Base-by-base conservation (phyloP, 2,329 filamentous ascomycete species). In the Chrysosporium keratinophilum region DNA sequence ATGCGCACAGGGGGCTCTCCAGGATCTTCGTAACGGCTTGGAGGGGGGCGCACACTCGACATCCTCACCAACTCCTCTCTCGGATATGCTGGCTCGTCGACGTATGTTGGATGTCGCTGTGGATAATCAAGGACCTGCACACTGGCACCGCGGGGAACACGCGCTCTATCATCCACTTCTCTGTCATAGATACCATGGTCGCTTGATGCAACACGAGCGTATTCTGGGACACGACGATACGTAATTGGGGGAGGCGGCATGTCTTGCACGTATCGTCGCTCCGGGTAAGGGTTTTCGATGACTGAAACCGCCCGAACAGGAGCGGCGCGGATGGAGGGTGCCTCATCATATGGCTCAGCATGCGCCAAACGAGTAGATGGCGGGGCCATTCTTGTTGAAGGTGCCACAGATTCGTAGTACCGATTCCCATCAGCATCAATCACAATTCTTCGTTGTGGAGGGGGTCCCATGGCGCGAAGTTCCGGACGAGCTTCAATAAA, bases 351-450 rank as follows among this genome's bases (percentile, higher is more conserved):
- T 7, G 64, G 54, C 34, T 71, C 68, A 51, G 55, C 55, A 49
- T 62, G 65, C 3, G 65, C 57, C 31, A 67, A 57, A 44, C 67
- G 64, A 35, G 61, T 67, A 52, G 67, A 57, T 54, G 51, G 58
- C 33, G 60, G 60, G n/a, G 61, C 67, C 15, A 61, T 68, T 54
- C 66, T 49, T 51, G 65, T 62, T 14, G 71, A 67, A 11, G 67
- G 64, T 37, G 73, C 66, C 5, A 78, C 69, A 41, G 76, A 74
- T 58, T 81, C 79, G 57, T 80, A 80, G 70, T 90, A 96, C 65
- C 88, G 82, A 65, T 87, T 87, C 40, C 89, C 89, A 68, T 83
- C 87, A 57, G 87, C 82, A 69, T 96, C 90, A 52, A 94, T 76
- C 34, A 95, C 77, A 58, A 95, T 84, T 57, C 84, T 81, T 53